Conservation (phyloP, 306 rosid genomes). For the Vigna reflexopilosa region DNA sequence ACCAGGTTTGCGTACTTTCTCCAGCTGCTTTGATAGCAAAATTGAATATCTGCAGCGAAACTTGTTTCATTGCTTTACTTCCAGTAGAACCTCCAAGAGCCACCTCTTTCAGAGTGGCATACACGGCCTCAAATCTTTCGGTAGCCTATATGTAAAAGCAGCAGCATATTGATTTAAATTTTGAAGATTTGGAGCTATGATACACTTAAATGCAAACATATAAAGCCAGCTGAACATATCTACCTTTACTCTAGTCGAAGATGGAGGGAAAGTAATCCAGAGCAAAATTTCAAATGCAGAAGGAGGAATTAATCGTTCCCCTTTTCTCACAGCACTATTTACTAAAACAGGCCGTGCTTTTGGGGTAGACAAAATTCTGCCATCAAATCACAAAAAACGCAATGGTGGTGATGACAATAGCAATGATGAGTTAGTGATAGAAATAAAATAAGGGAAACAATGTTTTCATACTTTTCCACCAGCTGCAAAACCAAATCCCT, state of each 20-base stretch:
- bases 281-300: slow-evolving; percentile 73
- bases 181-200: slow-evolving; percentile 13
- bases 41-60: slow-evolving; percentile 72
- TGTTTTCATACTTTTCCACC: slow-evolving; percentile 71
- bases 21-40: slow-evolving; percentile 76
- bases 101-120: slow-evolving; percentile 81
- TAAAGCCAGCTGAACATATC: slow-evolving; percentile 30
- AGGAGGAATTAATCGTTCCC: slow-evolving; percentile 89
- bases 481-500: slow-evolving; percentile 92
- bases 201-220: slow-evolving; percentile 26
- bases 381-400: slow-evolving; percentile 34
- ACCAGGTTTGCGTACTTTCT: slow-evolving; percentile 64
- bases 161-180: slow-evolving; percentile 33
- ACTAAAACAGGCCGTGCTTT: slow-evolving; percentile 84
- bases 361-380: slow-evolving; percentile 84
- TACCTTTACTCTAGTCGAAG: slow-evolving; percentile 88
- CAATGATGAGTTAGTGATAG: background rate
- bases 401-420: slow-evolving; percentile 3
- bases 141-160: slow-evolving; percentile 69
- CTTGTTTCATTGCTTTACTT: slow-evolving; percentile 96
- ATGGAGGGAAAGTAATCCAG: slow-evolving; percentile 73
- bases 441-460: background rate
- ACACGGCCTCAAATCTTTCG: slow-evolving; percentile 89
- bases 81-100: slow-evolving; percentile 89
- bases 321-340: slow-evolving; percentile 87